Conservation (phyloP, 495 filamentous ascomycete genomes). For the Glutinoglossum americanum region DNA sequence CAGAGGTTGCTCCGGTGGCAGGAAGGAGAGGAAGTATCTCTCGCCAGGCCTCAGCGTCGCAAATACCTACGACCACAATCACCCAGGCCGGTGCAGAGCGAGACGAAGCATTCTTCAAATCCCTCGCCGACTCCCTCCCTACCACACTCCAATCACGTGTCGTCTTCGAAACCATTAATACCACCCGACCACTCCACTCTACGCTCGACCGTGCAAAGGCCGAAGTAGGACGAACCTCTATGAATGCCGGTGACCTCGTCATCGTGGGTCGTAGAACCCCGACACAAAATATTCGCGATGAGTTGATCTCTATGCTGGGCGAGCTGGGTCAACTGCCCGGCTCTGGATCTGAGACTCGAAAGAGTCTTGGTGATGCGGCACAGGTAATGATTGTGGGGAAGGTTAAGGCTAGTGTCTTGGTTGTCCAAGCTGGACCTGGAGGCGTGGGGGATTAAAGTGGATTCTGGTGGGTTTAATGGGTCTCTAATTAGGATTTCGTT, state of each 20-base stretch:
- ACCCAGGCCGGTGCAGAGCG: background rate
- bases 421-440: constrained; percentile 23
- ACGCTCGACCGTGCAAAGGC: constrained; percentile 26
- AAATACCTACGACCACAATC: background rate
- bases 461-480: too few species aligned
- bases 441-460: background rate
- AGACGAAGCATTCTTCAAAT: constrained; percentile 1
- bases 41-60: background rate
- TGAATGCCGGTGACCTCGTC: constrained; percentile 60
- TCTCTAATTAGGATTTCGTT: too few species aligned
- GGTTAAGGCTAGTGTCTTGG: constrained; percentile 50
- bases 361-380: constrained; percentile 38
- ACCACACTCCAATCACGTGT: constrained; percentile 12
- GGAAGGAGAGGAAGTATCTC: constrained; percentile 1
- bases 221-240: constrained; percentile 35
- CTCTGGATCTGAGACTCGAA: constrained; percentile 5
- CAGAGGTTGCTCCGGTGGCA: constrained; percentile 6
- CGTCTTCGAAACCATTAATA: constrained; percentile 3
- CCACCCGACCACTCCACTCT: constrained; percentile 13
- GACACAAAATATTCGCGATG: constrained; percentile 9
- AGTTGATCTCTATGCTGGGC: constrained; percentile 10
- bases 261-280: constrained; percentile 35
- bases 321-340: constrained; percentile 10
- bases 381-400: constrained; percentile 37
- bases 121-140: constrained; percentile 5